Base-by-base conservation (phyloP, 2,329 filamentous ascomycete genomes). In the Phyllosticta citriasiana region DNA sequence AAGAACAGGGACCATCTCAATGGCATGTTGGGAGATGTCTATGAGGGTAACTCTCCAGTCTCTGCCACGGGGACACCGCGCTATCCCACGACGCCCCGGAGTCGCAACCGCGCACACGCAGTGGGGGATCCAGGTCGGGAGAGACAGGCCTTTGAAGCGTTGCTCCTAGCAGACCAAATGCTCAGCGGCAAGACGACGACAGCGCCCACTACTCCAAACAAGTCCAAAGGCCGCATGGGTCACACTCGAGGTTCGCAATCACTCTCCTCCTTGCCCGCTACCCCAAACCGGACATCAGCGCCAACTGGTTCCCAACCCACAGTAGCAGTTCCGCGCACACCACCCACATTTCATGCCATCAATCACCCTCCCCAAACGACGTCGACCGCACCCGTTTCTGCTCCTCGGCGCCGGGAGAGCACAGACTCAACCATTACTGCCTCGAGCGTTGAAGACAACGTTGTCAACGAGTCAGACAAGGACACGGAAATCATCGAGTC, bases 1-100 rank as follows among this genome's bases (percentile, higher is more conserved):
- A 90, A 96, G 72, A 96, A 96, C 70, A 82, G 93, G 64, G 89
- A 95, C 70, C 91, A 96, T 69, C 86, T 96, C 67, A 88, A 89
- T 62, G 60, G 60, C 14, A 54, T 63, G 56, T 19, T 63, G 24
- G 60, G 56, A 8, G 60, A 57, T 22, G 61, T 66, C 40, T 82
- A 83, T 26, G 83, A 96, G 56, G 87, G 88, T 68, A 88, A 62
- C 51, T 73, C 89, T 67, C 88, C 89, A 1, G 87, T 88, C 14
- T 74, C 72, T 16, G 67, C 69, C 16, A 67, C 73, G 25, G 85
- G 84, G 57, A 68, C 71, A 53, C 66, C 76, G 59, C 68, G 67
- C 27, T 60, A 66, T 64, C 24, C 66, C 65, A 62, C 68, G 16
- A 60, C 63, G 22, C 66, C 67, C 80, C 55, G 60, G n/a, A 58